phyloP scores from a whole-genome alignment of 768 basidiomycete species.

The Leccinum variicolor region DNA sequence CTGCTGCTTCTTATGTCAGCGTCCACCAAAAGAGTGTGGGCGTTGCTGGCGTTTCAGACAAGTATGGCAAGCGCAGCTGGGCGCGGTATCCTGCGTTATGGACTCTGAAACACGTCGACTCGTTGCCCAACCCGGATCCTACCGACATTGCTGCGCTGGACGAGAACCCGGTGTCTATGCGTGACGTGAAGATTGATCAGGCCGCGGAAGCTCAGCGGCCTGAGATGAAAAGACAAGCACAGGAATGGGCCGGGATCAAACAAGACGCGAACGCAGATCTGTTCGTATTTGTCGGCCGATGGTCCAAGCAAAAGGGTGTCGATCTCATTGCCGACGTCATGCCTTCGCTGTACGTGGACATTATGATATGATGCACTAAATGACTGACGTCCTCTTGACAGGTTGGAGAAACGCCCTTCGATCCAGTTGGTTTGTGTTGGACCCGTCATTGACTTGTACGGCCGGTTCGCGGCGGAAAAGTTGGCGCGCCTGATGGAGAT shows the following conservation, averaged over 20 bases:
- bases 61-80: constrained; percentile 96
- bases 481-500: constrained; percentile 90
- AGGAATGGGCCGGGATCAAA: constrained; percentile 92
- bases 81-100: constrained; percentile 94
- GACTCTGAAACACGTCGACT: constrained; percentile 95
- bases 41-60: constrained; percentile 96
- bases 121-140: constrained; percentile 91
- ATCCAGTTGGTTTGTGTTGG: constrained; percentile 90
- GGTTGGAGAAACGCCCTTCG: constrained; percentile 79
- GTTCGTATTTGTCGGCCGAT: constrained; percentile 95
- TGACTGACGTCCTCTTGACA: constrained; percentile 23
- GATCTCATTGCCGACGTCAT: constrained; percentile 95
- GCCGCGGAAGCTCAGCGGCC: constrained; percentile 87
- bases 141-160: constrained; percentile 93
- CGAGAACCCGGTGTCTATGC: constrained; percentile 66
- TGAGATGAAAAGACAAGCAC: constrained; percentile 86
- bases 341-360: constrained; percentile 68
- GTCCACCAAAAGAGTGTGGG: constrained; percentile 90
- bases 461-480: constrained; percentile 94
- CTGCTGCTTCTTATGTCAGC: constrained; percentile 89
- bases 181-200: constrained; percentile 74
- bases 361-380: too few relatives aligned
- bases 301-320: constrained; percentile 99
- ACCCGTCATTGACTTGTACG: constrained; percentile 93
- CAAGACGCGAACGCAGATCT: constrained; percentile 88